Base-by-base conservation (phyloP, 768 basidiomycete species). In the Phlebiopsis flavidoalba region DNA sequence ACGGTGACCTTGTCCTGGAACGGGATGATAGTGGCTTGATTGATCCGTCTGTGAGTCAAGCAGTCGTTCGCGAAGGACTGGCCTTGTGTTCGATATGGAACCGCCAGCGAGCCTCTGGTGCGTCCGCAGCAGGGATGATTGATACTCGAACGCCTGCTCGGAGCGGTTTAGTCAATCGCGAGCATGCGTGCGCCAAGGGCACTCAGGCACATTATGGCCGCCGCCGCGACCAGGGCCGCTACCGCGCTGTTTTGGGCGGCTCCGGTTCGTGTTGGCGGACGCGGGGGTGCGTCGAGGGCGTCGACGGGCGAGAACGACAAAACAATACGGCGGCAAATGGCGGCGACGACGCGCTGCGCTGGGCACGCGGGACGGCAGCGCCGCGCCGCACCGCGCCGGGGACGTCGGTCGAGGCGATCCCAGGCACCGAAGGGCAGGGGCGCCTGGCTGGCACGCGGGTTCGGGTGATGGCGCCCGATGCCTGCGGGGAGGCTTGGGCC, bases 11-110 rank as follows among this genome's bases (percentile, higher is more conserved):
- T 54, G 36, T 48, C 15, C 33, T 21, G 51, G 59, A 22, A 54
- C 22, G 60, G 26, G 53, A 56, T 46, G 60, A 56, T 55, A 50
- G 59, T 60, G 60, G 53, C 53, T 55, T 54, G 59, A 60, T 54
- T 60, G 59, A 60, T 60, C 53, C 51, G 49, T 52, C 46, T 10
- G 33, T 53, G 59, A 40, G 50, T 21, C n/a, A 19, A 35, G 58
- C 2, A 17, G 46, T 22, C 36, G 36, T 60, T 12, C 22, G 50
- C 37, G 58, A 50, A 26, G 59, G 26, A 43, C 36, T 40, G 47
- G 35, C 60, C 26, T 60, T 60, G 60, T 60, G 43, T 60, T 60
- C 53, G 60, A 60, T 55, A 60, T 55, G 60, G 60, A 60, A 60
- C 46, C 33, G 36, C 19, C 51, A 17, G 31, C 11, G 59, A 19